Evolutionary conservation across 345 rosid species (phyloP), one percentile per base, ranked within the genome.

Genomic region (Gynandropsis gynandra): DNA sequence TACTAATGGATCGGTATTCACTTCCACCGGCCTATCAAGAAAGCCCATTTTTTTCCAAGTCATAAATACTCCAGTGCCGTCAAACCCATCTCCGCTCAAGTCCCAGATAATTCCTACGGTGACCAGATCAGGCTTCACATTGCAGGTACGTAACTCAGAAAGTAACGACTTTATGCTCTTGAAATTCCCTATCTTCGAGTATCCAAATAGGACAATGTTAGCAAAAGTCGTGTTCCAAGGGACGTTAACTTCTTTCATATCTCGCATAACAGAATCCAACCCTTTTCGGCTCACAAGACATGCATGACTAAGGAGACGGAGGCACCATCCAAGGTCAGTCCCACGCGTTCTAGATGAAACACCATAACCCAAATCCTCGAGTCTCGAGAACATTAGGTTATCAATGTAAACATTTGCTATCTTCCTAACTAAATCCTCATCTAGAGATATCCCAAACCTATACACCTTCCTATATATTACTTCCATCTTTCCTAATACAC

Each of bases 331-430:
- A 11, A 77, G 71, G 34, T 77, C 67, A 0, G 54, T 66, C 63
- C 66, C 67, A 53, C 81, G 76, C 3, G 59, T 57, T 63, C 59
- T 70, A 11, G 74, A 66, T 39, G 59, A 52, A 69, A 74, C 73
- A 61, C 74, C 66, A 41, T 56, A 36, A 15, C 76, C 89, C 67
- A 81, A 44, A 41, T 71, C 74, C 44, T 76, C 79, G 31, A 85
- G 66, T 38, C 86, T 79, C 1, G 95, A 86, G 49, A 73, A 80
- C 95, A 86, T 86, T 31, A 51, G 56, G 66, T 74, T 77, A 27
- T 67, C 69, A 8, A 86, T 72, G 34, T 86, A 80, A 66, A 75
- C 72, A n/a, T 24, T 39, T 12, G 90, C 83, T 58, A 82, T n/a
- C 61, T 69, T 78, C 73, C 82, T 72, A 45, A 82, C 58, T 43